Percentiles rank a stretch among this genome's conserved stretches.
phyloP scores from a whole-genome alignment of 257 asterid genomes.

The Leonotis leonurus region DNA sequence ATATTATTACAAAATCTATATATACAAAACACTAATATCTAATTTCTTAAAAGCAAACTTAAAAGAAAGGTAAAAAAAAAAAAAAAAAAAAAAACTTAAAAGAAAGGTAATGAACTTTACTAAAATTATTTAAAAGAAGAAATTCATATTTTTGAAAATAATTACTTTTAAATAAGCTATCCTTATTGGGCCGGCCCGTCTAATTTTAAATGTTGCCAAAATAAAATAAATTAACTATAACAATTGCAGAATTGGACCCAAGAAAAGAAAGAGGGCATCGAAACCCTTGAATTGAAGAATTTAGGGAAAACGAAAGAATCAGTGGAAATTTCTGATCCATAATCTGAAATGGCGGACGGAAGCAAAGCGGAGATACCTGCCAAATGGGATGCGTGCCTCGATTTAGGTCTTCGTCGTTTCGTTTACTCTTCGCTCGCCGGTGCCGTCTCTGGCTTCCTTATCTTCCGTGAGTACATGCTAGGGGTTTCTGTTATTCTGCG shows the following conservation, averaged over 20 bases:
- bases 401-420: constrained; percentile 58
- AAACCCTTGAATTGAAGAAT: constrained; percentile 12
- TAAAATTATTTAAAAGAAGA: no score
- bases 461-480: constrained; percentile 47
- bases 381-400: constrained; percentile 73
- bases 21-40: no score
- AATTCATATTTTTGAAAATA: no score
- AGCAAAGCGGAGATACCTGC: constrained; percentile 32
- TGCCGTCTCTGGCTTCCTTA: constrained; percentile 53
- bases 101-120: no score
- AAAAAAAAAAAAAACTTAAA: no score
- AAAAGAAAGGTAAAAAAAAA: no score
- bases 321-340: background rate
- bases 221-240: background rate
- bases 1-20: no score
- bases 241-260: background rate
- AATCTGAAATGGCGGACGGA: constrained; percentile 39
- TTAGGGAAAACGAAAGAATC: background rate
- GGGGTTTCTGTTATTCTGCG: background rate
- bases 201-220: background rate
- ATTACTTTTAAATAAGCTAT: no score
- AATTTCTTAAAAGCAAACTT: no score
- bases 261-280: background rate
- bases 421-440: constrained; percentile 59
- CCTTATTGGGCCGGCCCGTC: background rate